A percentile compares a stretch with the other conserved stretches of the same genome.
phyloP scores from a whole-genome alignment of 495 filamentous ascomycete species.

The Aspergillus baeticus region DNA sequence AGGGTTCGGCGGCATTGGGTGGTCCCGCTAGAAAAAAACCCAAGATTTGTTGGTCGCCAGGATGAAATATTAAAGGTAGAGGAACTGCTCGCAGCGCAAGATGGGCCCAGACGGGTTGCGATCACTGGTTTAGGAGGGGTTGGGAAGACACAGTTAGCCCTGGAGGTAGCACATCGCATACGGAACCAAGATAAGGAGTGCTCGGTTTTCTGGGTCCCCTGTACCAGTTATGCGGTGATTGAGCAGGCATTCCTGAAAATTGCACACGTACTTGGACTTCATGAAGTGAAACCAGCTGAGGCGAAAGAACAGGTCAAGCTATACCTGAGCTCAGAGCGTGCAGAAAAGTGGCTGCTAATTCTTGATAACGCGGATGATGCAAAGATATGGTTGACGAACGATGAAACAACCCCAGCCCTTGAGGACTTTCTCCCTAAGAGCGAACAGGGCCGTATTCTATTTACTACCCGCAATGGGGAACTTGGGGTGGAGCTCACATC shows the following conservation, averaged over 20 bases:
- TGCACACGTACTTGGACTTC: neutral
- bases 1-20: no score
- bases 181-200: conserved; percentile 24
- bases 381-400: no score
- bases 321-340: neutral
- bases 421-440: neutral
- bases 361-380: neutral
- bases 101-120: conserved; percentile 18
- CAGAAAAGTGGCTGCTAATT: neutral
- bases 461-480: neutral
- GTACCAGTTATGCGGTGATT: neutral
- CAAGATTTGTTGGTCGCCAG: no score
- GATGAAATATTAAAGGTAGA: no score
- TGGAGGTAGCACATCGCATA: conserved; percentile 29
- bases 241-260: neutral
- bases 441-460: neutral
- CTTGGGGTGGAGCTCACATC: no score
- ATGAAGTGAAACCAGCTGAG: neutral
- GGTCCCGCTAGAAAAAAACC: no score
- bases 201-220: neutral
- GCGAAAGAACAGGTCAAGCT: neutral
- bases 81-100: no score
- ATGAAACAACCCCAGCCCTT: no score
- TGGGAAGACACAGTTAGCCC: conserved; percentile 43
- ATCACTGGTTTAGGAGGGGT: conserved; percentile 39